Evolutionary conservation across 2,329 filamentous ascomycete genomes (phyloP).

Genomic region (Beauveria sp.): DNA sequence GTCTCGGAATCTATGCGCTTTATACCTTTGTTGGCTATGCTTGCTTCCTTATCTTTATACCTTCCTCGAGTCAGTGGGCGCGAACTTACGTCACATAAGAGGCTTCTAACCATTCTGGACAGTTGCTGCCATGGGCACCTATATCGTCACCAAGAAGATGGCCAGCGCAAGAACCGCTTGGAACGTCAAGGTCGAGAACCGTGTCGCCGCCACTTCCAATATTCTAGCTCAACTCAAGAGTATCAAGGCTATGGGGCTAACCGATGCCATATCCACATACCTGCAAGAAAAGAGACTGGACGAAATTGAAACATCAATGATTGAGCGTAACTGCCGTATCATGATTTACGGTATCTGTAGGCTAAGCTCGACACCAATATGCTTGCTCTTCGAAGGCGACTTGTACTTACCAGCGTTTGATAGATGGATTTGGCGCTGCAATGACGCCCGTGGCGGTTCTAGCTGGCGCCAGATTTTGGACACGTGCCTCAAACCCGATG

Average conservation of each 20-base stretch:
- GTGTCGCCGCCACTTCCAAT: not conserved
- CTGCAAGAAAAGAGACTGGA: not conserved
- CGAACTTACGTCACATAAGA: not conserved
- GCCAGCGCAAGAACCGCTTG: not conserved
- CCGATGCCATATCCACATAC: not conserved
- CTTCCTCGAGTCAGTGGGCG: not conserved
- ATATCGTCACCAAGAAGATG: not conserved
- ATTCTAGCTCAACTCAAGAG: not conserved
- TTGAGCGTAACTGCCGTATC: not conserved
- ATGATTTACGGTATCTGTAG: not conserved
- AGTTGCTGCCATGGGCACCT: not conserved
- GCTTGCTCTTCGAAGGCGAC: too few species aligned
- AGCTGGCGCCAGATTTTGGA: conserved; percentile 1
- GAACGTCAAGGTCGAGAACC: not conserved
- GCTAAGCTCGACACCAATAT: too few species aligned
- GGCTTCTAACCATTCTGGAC: not conserved
- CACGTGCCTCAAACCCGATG: not conserved
- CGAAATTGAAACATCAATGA: not conserved
- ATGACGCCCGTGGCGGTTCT: not conserved
- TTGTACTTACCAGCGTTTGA: too few species aligned
- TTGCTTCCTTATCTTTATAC: not conserved
- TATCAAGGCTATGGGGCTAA: not conserved
- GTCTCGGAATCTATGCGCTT: not conserved
- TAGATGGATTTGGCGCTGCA: not conserved
- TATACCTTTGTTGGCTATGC: not conserved